A percentile compares a stretch with the other conserved stretches of the same genome.
Conservation (phyloP, 1,284 basidiomycete species). For the Porphyrellus sp. region DNA sequence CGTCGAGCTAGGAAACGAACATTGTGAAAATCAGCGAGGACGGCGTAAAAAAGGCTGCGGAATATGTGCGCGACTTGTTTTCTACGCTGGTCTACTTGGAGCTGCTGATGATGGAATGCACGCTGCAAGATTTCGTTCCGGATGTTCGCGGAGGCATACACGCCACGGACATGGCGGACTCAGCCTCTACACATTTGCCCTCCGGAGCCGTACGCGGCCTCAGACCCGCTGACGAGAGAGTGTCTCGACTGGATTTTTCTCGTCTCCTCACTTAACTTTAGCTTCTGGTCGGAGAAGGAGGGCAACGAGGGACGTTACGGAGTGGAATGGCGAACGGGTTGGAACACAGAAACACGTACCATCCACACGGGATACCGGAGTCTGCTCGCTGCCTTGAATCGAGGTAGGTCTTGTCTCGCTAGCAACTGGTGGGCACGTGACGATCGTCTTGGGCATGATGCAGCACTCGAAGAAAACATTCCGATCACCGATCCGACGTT, state of each 20-base stretch:
- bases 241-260: slow-evolving; percentile 82
- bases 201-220: slow-evolving; percentile 53
- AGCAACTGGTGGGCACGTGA: neutral
- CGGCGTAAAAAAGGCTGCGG: slow-evolving; percentile 58
- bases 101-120: neutral
- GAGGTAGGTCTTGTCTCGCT: slow-evolving; percentile 48
- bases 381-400: slow-evolving; percentile 70
- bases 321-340: slow-evolving; percentile 70
- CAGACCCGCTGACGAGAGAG: slow-evolving; percentile 50
- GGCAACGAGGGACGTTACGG: slow-evolving; percentile 59
- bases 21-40: slow-evolving; percentile 56
- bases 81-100: neutral
- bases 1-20: slow-evolving; percentile 45
- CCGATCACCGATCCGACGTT: slow-evolving; percentile 75
- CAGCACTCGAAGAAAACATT: slow-evolving; percentile 60
- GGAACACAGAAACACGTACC: slow-evolving; percentile 47
- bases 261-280: slow-evolving; percentile 80
- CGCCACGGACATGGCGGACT: slow-evolving; percentile 72
- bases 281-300: slow-evolving; percentile 77
- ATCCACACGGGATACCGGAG: slow-evolving; percentile 81
- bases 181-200: slow-evolving; percentile 74
- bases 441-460: neutral
- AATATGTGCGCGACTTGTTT: slow-evolving; percentile 45
- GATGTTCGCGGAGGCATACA: slow-evolving; percentile 61
- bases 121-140: slow-evolving; percentile 54